Conservation (phyloP, 2,329 filamentous ascomycete species). For the Hyphodiscus sp. region DNA sequence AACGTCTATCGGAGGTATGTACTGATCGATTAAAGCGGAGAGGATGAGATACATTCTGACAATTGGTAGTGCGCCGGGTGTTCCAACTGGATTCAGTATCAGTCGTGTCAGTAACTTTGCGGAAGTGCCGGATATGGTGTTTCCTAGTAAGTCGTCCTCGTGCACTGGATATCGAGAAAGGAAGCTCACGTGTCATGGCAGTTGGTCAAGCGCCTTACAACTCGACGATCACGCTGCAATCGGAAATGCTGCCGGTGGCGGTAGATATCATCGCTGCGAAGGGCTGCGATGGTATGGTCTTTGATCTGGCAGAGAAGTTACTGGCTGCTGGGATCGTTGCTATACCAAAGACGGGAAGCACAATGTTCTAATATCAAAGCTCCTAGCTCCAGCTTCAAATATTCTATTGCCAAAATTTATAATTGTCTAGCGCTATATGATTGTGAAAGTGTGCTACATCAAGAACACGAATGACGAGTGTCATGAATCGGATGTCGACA, state of each 20-base stretch:
- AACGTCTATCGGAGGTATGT: conserved; percentile 34
- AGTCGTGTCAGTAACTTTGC: conserved; percentile 39
- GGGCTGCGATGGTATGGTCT: conserved; percentile 55
- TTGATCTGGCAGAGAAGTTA: conserved; percentile 45
- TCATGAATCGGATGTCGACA: no score
- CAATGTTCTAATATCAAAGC: conserved; percentile 11
- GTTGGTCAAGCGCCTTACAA: conserved; percentile 34
- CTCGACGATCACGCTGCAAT: conserved; percentile 40
- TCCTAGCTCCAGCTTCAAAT: no score
- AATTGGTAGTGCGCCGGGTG: conserved; percentile 31
- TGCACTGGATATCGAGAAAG: background rate
- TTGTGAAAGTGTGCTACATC: no score
- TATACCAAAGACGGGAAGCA: conserved; percentile 37
- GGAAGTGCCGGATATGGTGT: conserved; percentile 41
- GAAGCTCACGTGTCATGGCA: conserved; percentile 3
- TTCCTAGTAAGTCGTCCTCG: conserved; percentile 30
- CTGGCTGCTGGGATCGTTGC: conserved; percentile 42
- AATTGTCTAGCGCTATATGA: no score
- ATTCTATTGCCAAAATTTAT: no score
- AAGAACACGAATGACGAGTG: no score
- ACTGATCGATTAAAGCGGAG: background rate
- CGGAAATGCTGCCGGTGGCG: conserved; percentile 49
- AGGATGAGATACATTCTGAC: no score
- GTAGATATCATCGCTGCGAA: conserved; percentile 51
- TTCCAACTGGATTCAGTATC: conserved; percentile 41